Base-by-base conservation (phyloP, 176 grass and related monocot species). In the Eragrostis curvula region DNA sequence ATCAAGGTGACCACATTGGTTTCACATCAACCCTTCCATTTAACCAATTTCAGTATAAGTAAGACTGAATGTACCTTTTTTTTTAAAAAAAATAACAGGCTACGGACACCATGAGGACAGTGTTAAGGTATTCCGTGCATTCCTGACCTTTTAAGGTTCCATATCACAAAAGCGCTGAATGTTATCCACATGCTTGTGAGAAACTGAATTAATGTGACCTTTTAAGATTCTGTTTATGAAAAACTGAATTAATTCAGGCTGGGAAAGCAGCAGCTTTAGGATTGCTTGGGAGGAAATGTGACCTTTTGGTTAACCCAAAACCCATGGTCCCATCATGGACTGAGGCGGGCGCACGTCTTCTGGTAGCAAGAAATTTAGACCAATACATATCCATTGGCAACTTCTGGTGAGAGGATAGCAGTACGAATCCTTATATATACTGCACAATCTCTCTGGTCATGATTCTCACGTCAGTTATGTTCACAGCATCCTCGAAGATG, bases 91-190 rank as follows among this genome's bases (percentile, higher is more conserved):
- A 32, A 20, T 90, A 58, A 77, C 78, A 94, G 91, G 91, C 44
- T 94, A 91, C 73, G 92, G 92, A 1, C 91, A 91, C 67, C 92
- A 95, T 49, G 95, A 98, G 78, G 95, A 97, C 20, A 92, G 92
- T 9, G 41, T 92, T 3, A 92, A 92, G 90, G 94, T 88, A 82
- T 16, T 75, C 20, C 20, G 9, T 57, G 12, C 2, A 2, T 6
- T n/a, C 17, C 18, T 50, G 25, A 9, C 17, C 9, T 45, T 36
- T 58, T 73, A 36, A 32, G 7, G 6, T 78, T 78, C 59, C 47
- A 65, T n/a, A n/a, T 48, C 17, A 65, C 59, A n/a, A 50, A 49
- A 12, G 43, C 0, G 1, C 16, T 1, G 11, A 78, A 23, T 51
- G 12, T 66, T 65, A 49, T 15, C 0, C 45, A 39, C 18, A 77